Evolutionary conservation across 163 green algal species (phyloP).

Genomic region (Scenedesmus sp.): DNA sequence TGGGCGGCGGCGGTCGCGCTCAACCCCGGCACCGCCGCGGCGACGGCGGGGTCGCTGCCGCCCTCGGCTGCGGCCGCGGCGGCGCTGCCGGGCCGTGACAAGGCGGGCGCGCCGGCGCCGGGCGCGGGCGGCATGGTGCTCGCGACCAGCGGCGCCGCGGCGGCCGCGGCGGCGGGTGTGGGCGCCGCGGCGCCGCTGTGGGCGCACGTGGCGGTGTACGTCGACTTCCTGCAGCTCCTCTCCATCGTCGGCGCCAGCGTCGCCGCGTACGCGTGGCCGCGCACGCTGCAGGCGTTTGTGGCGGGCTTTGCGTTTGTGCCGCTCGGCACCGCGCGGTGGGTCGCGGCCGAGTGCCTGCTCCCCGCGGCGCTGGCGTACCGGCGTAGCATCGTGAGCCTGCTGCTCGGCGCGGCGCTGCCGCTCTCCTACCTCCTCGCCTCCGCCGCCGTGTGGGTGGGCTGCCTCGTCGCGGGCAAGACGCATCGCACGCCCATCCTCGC

Average conservation of each 20-base stretch:
- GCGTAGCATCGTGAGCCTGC: slow-evolving; percentile 26
- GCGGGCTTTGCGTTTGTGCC: slow-evolving; percentile 31
- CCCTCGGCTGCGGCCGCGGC: neutral
- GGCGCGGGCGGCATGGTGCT: neutral
- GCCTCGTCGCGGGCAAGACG: slow-evolving; percentile 4
- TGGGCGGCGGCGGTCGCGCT: slow-evolving; percentile 28
- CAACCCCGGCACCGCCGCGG: slow-evolving; percentile 34
- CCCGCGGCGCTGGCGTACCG: slow-evolving; percentile 1
- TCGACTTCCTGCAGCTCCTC: slow-evolving; percentile 46
- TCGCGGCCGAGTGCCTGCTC: slow-evolving; percentile 35
- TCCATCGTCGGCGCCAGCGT: slow-evolving; percentile 30
- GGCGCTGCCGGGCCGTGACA: neutral
- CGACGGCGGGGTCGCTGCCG: slow-evolving; percentile 30
- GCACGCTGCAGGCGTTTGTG: slow-evolving; percentile 31
- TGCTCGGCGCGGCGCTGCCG: slow-evolving; percentile 29
- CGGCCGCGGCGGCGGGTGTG: slow-evolving; percentile 15
- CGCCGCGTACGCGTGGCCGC: slow-evolving; percentile 22
- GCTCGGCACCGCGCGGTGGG: slow-evolving; percentile 41
- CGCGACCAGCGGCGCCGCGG: neutral
- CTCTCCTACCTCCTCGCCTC: slow-evolving; percentile 33
- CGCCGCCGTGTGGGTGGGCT: neutral
- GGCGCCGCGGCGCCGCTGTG: slow-evolving; percentile 11
- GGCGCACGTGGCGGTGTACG: slow-evolving; percentile 28
- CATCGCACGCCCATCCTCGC: slow-evolving; percentile 19
- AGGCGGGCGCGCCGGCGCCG: neutral